Percentiles rank a stretch among this genome's conserved stretches.
Evolutionary conservation across 108 stramenopile genomes (phyloP).

Genomic region (Schizochytrium sp.): DNA sequence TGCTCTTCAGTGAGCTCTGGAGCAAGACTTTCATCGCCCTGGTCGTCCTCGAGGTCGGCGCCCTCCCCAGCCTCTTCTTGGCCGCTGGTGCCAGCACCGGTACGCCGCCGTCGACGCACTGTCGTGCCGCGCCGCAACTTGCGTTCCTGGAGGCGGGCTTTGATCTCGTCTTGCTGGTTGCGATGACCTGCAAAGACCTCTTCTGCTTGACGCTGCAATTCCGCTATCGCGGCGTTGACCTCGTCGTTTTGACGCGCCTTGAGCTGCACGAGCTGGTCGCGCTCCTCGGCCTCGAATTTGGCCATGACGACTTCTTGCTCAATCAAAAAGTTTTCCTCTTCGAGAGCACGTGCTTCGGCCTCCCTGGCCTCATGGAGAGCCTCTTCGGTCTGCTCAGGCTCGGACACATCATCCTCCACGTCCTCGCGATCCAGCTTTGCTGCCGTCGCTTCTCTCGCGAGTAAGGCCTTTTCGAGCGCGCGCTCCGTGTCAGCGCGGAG

Average conservation of each 20-base stretch:
- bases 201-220: neutral
- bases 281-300: neutral
- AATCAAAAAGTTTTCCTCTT: neutral
- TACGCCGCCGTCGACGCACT: neutral
- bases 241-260: neutral
- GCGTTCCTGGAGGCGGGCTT: neutral
- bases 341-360: neutral
- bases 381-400: neutral
- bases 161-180: constrained; percentile 12
- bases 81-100: neutral
- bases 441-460: neutral
- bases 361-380: neutral
- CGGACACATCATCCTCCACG: neutral
- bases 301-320: neutral
- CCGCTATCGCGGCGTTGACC: neutral
- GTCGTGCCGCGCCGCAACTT: neutral
- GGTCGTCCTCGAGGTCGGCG: neutral
- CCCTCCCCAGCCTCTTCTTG: neutral
- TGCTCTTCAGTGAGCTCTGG: neutral
- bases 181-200: neutral
- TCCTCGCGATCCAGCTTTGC: neutral
- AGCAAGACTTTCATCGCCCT: neutral
- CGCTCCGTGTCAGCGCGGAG: neutral
- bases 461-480: neutral
- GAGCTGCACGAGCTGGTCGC: neutral